Base-by-base conservation (phyloP, 2,329 filamentous ascomycete species). In the Metarhizium robertsii region DNA sequence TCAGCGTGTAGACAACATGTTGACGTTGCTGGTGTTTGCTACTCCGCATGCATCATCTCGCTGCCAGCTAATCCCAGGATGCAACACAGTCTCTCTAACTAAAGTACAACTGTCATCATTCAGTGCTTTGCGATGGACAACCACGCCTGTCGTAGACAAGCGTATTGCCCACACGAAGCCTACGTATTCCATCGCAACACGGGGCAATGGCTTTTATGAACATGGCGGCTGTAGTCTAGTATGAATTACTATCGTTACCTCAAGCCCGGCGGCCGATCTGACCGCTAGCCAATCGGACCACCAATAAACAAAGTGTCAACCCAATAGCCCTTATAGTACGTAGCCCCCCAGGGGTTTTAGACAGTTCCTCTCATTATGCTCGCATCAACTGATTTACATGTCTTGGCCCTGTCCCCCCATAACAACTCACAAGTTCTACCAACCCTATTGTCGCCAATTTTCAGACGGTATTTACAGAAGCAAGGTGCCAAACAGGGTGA, bases 401-500 rank as follows among this genome's bases (percentile, higher is more conserved):
- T 11, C 55, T 46, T 38, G 20, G 57, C 53, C 49, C 48, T 45
- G 25, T 45, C 32, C 32, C 32, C 32, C 51, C 50, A 34, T 18
- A 55, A 54, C 52, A 56, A 52, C 50, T 58, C 55, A 52, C 56
- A 14, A 30, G 55, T 20, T 53, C 49, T 25, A 34, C 25, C 50
- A 34, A 40, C n/a, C 40, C 16, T 43, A 36, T 50, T 6, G 11
- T 18, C 25, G n/a, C 25, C 42, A 11, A 13, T 48, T 29, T 48
- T 48, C 45, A 48, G 45, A 48, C 45, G 16, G 30, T 25, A 58
- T 47, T 70, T 73, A 75, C 63, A 75, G 64, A 48, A 74, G 59
- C 58, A 74, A 59, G 46, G 72, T 66, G 55, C 72, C 73, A 32
- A 74, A 67, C 25, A 75, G 58, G 45, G 71, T 69, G 57, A 73